These are phyloP conservation scores for Epichloe amarillans DNA, from an alignment of 2,329 filamentous ascomycete genomes.

Conservation along the genomic window DNA sequence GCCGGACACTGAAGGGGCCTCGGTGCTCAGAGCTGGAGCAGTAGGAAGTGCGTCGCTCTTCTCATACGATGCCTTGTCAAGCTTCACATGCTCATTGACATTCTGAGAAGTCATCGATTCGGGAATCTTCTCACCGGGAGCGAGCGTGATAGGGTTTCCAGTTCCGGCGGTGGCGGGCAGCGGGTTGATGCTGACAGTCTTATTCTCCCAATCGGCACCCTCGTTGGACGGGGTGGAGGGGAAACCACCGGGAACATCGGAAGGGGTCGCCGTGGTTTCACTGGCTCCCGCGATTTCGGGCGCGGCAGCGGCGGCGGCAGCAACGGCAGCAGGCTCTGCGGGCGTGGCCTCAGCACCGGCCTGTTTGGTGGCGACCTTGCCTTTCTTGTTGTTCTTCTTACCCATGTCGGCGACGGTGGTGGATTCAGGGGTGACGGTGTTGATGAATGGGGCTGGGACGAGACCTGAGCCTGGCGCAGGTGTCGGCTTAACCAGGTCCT, in stretches of 20 bases:
- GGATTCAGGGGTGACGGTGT: constrained; percentile 54
- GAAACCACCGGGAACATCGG: constrained; percentile 31
- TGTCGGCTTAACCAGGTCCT: constrained; percentile 44
- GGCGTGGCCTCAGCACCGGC: constrained; percentile 7
- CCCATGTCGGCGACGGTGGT: constrained; percentile 53
- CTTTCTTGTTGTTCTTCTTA: constrained; percentile 40
- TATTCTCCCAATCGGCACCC: constrained; percentile 34
- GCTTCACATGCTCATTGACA: constrained; percentile 55
- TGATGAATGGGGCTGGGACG: constrained; percentile 40
- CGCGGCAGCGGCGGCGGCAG: not conserved
- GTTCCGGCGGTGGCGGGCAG: constrained; percentile 48
- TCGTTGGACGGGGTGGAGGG: constrained; percentile 54
- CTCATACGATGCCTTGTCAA: constrained; percentile 79
- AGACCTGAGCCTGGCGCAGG: not conserved
- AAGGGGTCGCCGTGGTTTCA: constrained; percentile 16
- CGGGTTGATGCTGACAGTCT: constrained; percentile 45
- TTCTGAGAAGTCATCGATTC: constrained; percentile 54
- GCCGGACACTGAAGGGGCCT: constrained; percentile 41
- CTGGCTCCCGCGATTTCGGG: constrained; percentile 7
- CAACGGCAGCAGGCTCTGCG: not conserved
- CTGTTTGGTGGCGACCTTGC: constrained; percentile 10
- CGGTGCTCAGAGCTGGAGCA: constrained; percentile 18
- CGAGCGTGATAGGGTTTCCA: constrained; percentile 69
- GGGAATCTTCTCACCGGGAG: constrained; percentile 71
- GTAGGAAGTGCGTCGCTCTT: constrained; percentile 55